Evolutionary conservation across 208 protist genomes (phyloP).

Genomic region (Novymonas esmeraldas): DNA sequence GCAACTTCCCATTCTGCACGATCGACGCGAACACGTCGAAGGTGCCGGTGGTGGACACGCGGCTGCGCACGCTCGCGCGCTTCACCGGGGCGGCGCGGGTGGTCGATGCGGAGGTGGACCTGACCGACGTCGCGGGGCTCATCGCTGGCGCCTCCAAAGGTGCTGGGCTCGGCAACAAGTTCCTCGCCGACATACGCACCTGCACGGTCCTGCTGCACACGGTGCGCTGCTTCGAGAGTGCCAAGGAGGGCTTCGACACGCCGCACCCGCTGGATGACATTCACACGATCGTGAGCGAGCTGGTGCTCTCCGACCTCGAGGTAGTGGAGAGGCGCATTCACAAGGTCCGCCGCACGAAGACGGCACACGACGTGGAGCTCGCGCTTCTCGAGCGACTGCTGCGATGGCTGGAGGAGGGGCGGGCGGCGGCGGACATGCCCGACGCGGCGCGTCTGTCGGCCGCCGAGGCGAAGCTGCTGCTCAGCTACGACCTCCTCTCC

Average conservation of each 20-base stretch:
- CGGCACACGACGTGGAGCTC: conserved; percentile 41
- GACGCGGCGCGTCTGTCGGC: conserved; percentile 11
- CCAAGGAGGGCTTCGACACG: conserved; percentile 79
- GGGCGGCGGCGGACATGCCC: conserved; percentile 41
- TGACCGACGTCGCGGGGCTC: conserved; percentile 90
- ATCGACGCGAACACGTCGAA: conserved; percentile 91
- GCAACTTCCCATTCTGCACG: conserved; percentile 94
- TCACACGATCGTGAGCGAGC: conserved; percentile 71
- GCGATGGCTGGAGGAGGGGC: conserved; percentile 65
- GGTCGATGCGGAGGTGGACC: conserved; percentile 83
- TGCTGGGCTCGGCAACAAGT: conserved; percentile 88
- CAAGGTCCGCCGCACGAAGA: conserved; percentile 53
- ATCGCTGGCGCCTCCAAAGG: conserved; percentile 88
- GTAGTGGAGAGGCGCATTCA: conserved; percentile 63
- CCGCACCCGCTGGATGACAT: conserved; percentile 85
- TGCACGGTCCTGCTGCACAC: conserved; percentile 87
- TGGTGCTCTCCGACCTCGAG: conserved; percentile 84
- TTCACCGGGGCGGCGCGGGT: conserved; percentile 68
- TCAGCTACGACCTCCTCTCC: conserved; percentile 72
- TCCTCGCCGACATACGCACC: conserved; percentile 83
- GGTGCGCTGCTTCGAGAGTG: conserved; percentile 89
- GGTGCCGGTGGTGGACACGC: conserved; percentile 73
- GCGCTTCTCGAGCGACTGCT: conserved; percentile 47
- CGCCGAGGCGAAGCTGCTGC: conserved; percentile 34
- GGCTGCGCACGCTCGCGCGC: conserved; percentile 69